Conservation (phyloP, 2,329 filamentous ascomycete species). For the Fusarium decemcellulare region DNA sequence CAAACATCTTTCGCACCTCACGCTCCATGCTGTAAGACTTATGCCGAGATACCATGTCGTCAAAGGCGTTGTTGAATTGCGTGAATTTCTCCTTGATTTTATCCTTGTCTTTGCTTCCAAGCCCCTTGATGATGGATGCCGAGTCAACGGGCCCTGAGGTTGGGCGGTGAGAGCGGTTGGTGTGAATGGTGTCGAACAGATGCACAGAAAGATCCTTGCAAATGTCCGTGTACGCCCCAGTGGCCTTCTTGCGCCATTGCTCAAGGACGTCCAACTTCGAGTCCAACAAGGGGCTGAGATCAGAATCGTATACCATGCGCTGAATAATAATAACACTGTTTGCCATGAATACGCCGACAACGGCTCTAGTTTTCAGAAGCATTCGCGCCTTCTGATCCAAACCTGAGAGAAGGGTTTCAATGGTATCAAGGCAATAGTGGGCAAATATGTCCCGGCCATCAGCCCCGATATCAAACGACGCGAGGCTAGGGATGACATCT, state of each 20-base stretch:
- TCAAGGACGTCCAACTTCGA: slow-evolving; percentile 78
- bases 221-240: slow-evolving; percentile 83
- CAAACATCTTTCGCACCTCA: slow-evolving; percentile 86
- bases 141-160: slow-evolving; percentile 85
- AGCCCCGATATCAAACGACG: slow-evolving; percentile 88
- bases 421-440: slow-evolving; percentile 90
- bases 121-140: slow-evolving; percentile 83
- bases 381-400: slow-evolving; percentile 81
- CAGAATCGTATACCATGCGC: slow-evolving; percentile 85
- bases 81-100: slow-evolving; percentile 97
- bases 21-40: slow-evolving; percentile 90
- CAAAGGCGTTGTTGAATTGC: slow-evolving; percentile 90
- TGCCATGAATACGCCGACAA: slow-evolving; percentile 90
- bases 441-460: slow-evolving; percentile 91
- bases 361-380: slow-evolving; percentile 82
- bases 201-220: slow-evolving; percentile 91
- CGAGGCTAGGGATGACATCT: slow-evolving; percentile 78
- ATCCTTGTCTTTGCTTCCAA: slow-evolving; percentile 94
- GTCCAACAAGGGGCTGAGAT: slow-evolving; percentile 80
- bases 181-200: slow-evolving; percentile 93
- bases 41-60: slow-evolving; percentile 88
- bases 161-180: slow-evolving; percentile 80
- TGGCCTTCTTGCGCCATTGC: slow-evolving; percentile 89
- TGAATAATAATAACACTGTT: slow-evolving; percentile 90
- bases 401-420: slow-evolving; percentile 82